These are phyloP conservation scores for Ramalina intermedia DNA, from an alignment of 495 filamentous ascomycete genomes.

Conservation along the genomic window DNA sequence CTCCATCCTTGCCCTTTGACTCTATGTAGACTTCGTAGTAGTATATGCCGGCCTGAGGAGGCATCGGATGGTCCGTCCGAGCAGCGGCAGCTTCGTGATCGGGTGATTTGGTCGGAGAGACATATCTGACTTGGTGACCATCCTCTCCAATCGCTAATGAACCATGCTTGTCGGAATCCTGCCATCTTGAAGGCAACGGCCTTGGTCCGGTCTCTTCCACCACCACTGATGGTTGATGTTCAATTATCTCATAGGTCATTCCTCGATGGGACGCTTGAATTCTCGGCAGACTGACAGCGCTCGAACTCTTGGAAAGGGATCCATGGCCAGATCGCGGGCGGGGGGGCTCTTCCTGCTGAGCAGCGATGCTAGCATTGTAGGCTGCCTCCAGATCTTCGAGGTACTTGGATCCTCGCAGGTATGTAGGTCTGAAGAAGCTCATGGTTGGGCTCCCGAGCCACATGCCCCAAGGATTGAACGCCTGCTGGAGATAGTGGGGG, in stretches of 20 bases:
- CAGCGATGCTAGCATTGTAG: constrained; percentile 45
- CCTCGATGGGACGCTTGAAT: constrained; percentile 64
- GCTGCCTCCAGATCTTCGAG: constrained; percentile 57
- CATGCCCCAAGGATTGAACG: constrained; percentile 3
- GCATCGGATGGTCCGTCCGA: constrained; percentile 79
- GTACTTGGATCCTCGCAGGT: constrained; percentile 64
- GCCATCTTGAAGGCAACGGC: constrained; percentile 75
- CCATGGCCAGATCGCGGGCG: constrained; percentile 25
- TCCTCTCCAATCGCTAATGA: constrained; percentile 60
- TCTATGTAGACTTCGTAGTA: constrained; percentile 92
- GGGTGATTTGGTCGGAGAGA: constrained; percentile 41
- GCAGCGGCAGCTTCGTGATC: constrained; percentile 79
- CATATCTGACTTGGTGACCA: constrained; percentile 67
- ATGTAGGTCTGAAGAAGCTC: constrained; percentile 63
- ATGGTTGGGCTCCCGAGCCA: neutral
- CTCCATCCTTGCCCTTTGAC: constrained; percentile 71
- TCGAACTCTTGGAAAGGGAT: constrained; percentile 48
- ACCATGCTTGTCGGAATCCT: constrained; percentile 55
- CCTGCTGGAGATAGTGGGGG: constrained; percentile 13
- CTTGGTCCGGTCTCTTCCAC: constrained; percentile 40
- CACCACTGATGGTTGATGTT: constrained; percentile 43
- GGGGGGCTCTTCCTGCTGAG: constrained; percentile 32
- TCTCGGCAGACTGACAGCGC: constrained; percentile 48
- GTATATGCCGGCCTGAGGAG: constrained; percentile 83
- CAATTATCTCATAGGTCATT: constrained; percentile 74